Evolutionary conservation across 1,284 basidiomycete genomes (phyloP).

Genomic region (Thecaphora frezii): DNA sequence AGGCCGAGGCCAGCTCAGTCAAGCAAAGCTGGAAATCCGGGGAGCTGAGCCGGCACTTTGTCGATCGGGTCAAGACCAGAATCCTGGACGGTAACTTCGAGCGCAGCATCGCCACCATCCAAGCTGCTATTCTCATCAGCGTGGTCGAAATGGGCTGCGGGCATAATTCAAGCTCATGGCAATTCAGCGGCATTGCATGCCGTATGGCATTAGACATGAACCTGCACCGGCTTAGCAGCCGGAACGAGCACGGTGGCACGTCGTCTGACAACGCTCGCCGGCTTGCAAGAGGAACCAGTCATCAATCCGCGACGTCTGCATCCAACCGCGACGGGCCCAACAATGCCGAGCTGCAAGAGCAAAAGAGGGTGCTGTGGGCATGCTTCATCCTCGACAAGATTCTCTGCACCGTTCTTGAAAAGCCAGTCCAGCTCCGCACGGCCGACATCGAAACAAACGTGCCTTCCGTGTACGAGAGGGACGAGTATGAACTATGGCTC

Average conservation of each 20-base stretch:
- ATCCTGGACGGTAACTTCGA: conserved; percentile 34
- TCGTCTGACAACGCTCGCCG: conserved; percentile 7
- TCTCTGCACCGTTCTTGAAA: conserved; percentile 38
- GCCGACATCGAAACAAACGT: conserved; percentile 27
- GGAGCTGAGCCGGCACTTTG: conserved; percentile 29
- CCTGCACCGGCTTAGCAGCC: conserved; percentile 16
- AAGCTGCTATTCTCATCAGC: conserved; percentile 35
- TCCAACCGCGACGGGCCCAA: not conserved
- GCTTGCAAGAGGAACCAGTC: not conserved
- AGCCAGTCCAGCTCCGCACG: conserved; percentile 29
- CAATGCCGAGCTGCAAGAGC: conserved; percentile 18
- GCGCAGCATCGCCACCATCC: conserved; percentile 22
- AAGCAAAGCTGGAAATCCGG: conserved; percentile 14
- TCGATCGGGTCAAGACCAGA: conserved; percentile 24
- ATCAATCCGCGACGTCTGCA: not conserved
- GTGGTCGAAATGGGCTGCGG: conserved; percentile 36
- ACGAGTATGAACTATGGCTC: conserved; percentile 39
- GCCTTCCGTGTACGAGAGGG: conserved; percentile 33
- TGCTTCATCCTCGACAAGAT: conserved; percentile 44
- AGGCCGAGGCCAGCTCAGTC: conserved; percentile 10
- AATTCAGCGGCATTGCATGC: conserved; percentile 37
- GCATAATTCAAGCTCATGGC: conserved; percentile 30
- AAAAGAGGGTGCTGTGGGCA: conserved; percentile 32
- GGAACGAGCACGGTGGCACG: not conserved
- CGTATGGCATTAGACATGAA: conserved; percentile 41